Base-by-base conservation (phyloP, 176 grass and related monocot species). In the Musa acuminata region DNA sequence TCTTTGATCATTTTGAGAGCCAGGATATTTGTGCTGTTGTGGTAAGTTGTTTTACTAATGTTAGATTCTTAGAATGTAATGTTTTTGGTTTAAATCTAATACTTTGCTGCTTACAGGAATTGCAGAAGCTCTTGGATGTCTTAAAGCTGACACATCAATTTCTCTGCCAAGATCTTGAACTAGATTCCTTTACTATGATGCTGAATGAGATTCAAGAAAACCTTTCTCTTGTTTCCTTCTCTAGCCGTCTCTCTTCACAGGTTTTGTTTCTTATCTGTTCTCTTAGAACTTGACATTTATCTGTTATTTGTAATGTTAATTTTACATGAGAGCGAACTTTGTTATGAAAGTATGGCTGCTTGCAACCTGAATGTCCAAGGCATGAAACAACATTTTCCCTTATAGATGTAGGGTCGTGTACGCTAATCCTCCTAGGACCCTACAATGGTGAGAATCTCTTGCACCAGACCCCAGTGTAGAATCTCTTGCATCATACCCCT, bases 191-290 rank as follows among this genome's bases (percentile, higher is more conserved):
- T 77, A 83, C 82, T 78, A 85, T 97, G 76, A 90, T 97, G 87
- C 72, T 97, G 78, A 86, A 89, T 43, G 94, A 97, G 84, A 93
- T 97, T 87, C 85, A 93, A 90, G 94, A 97, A 82, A 90, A 92
- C 72, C 94, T 97, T 59, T 97, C 94, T 27, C 82, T 97, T 76
- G 87, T 97, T 87, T 97, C 94, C 69, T 97, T 93, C 80, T 90
- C 94, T 60, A 97, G 94, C 79, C 94, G 94, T n/a, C 80, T 97
- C 55, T 85, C 90, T 76, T 92, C 87, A 77, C 94, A 97, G 94
- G 94, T 97, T 83, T 69, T 62, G 57, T 10, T 75, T 52, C 63
- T 5, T 43, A 24, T 24, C 49, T 69, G 20, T 50, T 22, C 62
- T 75, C 14, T 53, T 83, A 52, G 35, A 43, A 4, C 64, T 80